These are phyloP conservation scores for Psilocybe tampanensis DNA, from an alignment of 768 basidiomycete genomes.

Conservation along the genomic window DNA sequence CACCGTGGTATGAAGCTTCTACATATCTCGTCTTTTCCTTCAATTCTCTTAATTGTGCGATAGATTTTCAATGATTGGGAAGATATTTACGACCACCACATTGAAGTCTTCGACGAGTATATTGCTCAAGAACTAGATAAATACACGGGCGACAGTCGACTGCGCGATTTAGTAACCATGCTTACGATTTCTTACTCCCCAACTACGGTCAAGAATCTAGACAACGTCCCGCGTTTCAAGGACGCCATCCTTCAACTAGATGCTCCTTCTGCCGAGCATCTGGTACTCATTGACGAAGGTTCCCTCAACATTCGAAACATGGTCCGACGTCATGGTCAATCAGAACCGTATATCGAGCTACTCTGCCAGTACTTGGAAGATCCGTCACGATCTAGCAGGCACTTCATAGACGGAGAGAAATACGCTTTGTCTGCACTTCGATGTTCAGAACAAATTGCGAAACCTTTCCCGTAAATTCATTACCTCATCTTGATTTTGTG, in stretches of 20 bases:
- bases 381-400: slow-evolving; percentile 1
- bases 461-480: background rate
- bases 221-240: background rate
- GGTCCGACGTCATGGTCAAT: slow-evolving; percentile 8
- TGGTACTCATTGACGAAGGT: slow-evolving; percentile 8
- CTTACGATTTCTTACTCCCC: slow-evolving; percentile 8
- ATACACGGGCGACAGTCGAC: slow-evolving; percentile 6
- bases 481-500: background rate
- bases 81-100: slow-evolving; percentile 1
- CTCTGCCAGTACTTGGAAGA: slow-evolving; percentile 10
- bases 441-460: background rate
- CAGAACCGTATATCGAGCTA: slow-evolving; percentile 10
- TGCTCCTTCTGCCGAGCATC: background rate
- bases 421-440: slow-evolving; percentile 7
- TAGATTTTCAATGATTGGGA: slow-evolving; percentile 4
- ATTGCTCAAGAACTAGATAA: slow-evolving; percentile 8
- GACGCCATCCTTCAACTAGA: slow-evolving; percentile 1
- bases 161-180: slow-evolving; percentile 7
- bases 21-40: background rate
- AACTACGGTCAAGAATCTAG: background rate
- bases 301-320: slow-evolving; percentile 8
- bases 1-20: background rate
- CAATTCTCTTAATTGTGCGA: background rate
- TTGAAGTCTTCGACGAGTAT: slow-evolving; percentile 2
- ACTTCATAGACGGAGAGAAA: slow-evolving; percentile 4